Conservation (phyloP, 1,284 basidiomycete species). For the Ustilago trichophora region DNA sequence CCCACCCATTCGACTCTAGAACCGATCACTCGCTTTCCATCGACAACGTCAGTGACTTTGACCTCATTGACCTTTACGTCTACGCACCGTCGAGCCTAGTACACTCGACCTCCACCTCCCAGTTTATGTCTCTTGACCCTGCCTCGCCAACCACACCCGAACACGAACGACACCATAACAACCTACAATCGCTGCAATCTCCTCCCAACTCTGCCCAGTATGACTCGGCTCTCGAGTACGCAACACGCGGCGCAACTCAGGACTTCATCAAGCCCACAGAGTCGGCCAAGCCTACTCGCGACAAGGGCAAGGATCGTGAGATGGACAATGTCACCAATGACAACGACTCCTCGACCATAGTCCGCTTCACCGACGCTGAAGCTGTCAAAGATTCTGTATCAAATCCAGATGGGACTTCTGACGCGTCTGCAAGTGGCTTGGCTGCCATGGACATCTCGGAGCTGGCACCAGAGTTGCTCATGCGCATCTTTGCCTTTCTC, state of each 20-base stretch:
- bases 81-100: slow-evolving; percentile 19
- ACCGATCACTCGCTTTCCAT: too few species aligned
- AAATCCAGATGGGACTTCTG: neutral
- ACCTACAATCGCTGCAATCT: neutral
- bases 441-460: slow-evolving; percentile 56
- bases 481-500: slow-evolving; percentile 80
- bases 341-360: slow-evolving; percentile 18
- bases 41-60: slow-evolving; percentile 10
- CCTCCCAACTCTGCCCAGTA: slow-evolving; percentile 8
- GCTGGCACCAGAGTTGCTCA: slow-evolving; percentile 76
- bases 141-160: neutral
- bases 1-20: neutral
- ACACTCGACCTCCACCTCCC: slow-evolving; percentile 18
- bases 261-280: neutral
- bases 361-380: slow-evolving; percentile 29
- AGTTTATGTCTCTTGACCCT: slow-evolving; percentile 43
- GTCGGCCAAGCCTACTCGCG: neutral
- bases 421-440: slow-evolving; percentile 55
- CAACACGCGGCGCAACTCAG: neutral
- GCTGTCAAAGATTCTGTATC: neutral
- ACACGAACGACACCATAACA: slow-evolving; percentile 3
- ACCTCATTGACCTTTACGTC: slow-evolving; percentile 11
- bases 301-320: slow-evolving; percentile 23
- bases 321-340: neutral
- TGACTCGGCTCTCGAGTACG: neutral